A percentile compares a stretch with the other conserved stretches of the same genome.
Conservation (phyloP, 352 stramenopile species). For the Pythium rishiriense region DNA sequence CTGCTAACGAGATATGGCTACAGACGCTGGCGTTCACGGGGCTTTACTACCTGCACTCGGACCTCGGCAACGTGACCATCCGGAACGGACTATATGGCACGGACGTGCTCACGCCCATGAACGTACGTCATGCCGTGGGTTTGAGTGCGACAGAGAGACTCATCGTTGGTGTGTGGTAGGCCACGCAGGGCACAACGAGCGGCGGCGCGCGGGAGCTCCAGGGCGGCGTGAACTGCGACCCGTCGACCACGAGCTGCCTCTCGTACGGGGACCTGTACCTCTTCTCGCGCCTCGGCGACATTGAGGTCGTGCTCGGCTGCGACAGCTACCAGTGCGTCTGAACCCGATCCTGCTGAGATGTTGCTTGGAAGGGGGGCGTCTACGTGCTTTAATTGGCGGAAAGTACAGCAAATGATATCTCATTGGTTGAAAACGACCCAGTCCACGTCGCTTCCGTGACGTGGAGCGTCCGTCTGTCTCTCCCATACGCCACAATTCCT, state of each 20-base stretch:
- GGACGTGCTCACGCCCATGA: conserved; percentile 39
- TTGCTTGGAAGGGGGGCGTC: neutral
- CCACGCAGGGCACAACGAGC: conserved; percentile 1
- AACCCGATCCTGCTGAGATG: no score
- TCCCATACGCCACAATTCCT: neutral
- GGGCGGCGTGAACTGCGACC: conserved; percentile 71
- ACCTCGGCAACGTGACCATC: conserved; percentile 58
- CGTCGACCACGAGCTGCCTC: conserved; percentile 48
- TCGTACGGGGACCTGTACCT: conserved; percentile 69
- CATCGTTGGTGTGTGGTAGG: no score
- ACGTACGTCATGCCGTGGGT: conserved; percentile 26
- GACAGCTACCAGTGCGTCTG: conserved; percentile 62
- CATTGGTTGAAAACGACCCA: neutral
- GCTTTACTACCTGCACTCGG: conserved; percentile 69
- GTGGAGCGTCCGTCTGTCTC: neutral
- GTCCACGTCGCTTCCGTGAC: conserved; percentile 7
- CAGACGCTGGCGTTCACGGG: conserved; percentile 51
- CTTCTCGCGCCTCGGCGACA: conserved; percentile 55
- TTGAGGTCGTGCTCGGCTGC: conserved; percentile 72
- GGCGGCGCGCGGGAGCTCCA: conserved; percentile 39
- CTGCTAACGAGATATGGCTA: neutral
- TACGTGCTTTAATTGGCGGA: conserved; percentile 3
- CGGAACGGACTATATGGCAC: conserved; percentile 54
- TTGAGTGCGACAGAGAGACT: no score
- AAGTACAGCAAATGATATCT: neutral